A percentile compares a stretch with the other conserved stretches of the same genome.
Conservation (phyloP, 1,284 basidiomycete genomes). For the Fistulinella cinereoalba region DNA sequence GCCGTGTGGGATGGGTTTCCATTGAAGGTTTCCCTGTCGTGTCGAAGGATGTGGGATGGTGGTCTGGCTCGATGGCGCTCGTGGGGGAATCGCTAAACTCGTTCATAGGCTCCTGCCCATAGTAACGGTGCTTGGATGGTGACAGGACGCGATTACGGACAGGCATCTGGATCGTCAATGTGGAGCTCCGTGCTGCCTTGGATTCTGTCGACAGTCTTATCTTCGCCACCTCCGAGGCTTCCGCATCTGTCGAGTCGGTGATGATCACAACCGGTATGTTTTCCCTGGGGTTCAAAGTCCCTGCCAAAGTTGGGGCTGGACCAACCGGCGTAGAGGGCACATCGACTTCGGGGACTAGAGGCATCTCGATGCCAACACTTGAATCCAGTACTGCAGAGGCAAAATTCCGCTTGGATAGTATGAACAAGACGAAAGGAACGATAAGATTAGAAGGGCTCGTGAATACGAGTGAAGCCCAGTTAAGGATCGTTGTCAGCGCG, state of each 20-base stretch:
- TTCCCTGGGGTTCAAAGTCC: neutral
- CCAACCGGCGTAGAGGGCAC: neutral
- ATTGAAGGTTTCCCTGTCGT: neutral
- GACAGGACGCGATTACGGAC: conserved; percentile 21
- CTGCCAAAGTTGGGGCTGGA: neutral
- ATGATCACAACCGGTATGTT: conserved; percentile 21
- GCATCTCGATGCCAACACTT: conserved; percentile 4
- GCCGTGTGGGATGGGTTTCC: conserved; percentile 2
- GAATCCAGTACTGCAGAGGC: conserved; percentile 22
- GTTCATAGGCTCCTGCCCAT: conserved; percentile 10
- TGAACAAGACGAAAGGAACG: conserved; percentile 23
- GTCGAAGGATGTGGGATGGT: conserved; percentile 2
- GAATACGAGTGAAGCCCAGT: conserved; percentile 27
- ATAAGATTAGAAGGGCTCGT: conserved; percentile 24
- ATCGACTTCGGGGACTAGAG: neutral
- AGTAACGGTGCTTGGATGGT: conserved; percentile 20
- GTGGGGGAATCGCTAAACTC: conserved; percentile 6
- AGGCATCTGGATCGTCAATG: conserved; percentile 12
- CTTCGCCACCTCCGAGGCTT: conserved; percentile 6
- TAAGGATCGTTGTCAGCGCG: conserved; percentile 16
- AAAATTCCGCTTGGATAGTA: conserved; percentile 17
- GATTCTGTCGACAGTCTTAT: conserved; percentile 5
- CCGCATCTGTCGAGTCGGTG: conserved; percentile 11
- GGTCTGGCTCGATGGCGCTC: neutral
- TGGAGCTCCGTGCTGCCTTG: neutral